phyloP scores from a whole-genome alignment of 306 rosid genomes.

The Cyclanthera cordifolia region DNA sequence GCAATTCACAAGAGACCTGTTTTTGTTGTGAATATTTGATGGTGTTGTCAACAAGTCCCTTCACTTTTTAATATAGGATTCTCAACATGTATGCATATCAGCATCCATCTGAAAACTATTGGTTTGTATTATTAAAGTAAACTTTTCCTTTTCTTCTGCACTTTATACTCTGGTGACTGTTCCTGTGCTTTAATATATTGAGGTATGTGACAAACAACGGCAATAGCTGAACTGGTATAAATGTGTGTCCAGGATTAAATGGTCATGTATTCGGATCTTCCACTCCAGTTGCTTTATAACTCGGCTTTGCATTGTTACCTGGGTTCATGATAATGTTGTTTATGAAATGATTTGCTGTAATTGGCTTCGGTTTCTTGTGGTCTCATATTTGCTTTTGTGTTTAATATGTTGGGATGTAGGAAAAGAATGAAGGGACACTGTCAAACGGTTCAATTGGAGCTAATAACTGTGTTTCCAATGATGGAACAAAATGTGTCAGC shows the following conservation, averaged over 20 bases:
- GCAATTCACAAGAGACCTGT: background rate
- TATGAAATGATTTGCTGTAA: background rate
- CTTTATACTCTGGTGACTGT: background rate
- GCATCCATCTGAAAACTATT: too few species aligned
- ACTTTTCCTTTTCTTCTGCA: background rate
- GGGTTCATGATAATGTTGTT: background rate
- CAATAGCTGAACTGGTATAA: too few species aligned
- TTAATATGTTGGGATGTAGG: constrained; percentile 33
- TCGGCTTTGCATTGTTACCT: background rate
- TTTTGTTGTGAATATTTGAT: too few species aligned
- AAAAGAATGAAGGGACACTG: constrained; percentile 32
- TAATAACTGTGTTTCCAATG: constrained; percentile 24
- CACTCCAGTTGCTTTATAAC: too few species aligned
- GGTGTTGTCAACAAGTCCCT: too few species aligned
- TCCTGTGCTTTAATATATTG: background rate
- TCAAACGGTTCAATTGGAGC: constrained; percentile 22
- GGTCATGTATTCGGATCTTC: too few species aligned
- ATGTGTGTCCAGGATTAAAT: too few species aligned
- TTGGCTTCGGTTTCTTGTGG: background rate
- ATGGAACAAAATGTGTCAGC: constrained; percentile 20
- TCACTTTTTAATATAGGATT: too few species aligned
- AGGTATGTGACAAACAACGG: background rate
- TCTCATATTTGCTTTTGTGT: constrained; percentile 9
- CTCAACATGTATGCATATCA: too few species aligned
- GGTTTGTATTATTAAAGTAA: background rate